phyloP scores from a whole-genome alignment of 305 asterid genomes.

The Fraxinus sp. region DNA sequence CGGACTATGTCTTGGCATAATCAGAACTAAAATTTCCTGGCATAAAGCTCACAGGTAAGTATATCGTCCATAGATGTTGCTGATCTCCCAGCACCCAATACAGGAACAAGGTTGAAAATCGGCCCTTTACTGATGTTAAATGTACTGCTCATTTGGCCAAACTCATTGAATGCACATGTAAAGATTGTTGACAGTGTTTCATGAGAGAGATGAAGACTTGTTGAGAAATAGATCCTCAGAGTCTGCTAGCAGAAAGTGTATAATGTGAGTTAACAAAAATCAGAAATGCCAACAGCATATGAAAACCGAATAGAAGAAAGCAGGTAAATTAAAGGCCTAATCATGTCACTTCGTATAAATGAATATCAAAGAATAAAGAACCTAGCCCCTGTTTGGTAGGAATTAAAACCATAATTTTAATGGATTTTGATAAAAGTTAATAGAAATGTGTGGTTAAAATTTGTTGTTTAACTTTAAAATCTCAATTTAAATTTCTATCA shows the following conservation, averaged over 20 bases:
- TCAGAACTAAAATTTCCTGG: constrained; percentile 46
- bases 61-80: constrained; percentile 56
- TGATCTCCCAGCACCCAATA: constrained; percentile 65
- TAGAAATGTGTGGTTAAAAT: too few relatives aligned
- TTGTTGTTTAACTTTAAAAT: too few relatives aligned
- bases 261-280: constrained; percentile 12
- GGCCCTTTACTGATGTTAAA: constrained; percentile 32
- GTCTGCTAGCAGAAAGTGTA: constrained; percentile 41
- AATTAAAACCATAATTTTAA: too few relatives aligned
- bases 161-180: constrained; percentile 48
- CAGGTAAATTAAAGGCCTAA: background rate
- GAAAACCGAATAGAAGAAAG: background rate
- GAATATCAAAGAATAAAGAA: background rate
- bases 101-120: constrained; percentile 70
- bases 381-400: too few relatives aligned
- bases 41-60: constrained; percentile 75
- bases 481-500: too few relatives aligned
- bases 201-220: constrained; percentile 43
- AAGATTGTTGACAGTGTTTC: constrained; percentile 48
- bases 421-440: too few relatives aligned
- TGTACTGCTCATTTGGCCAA: constrained; percentile 44
- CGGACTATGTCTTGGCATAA: background rate
- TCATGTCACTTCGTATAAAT: background rate
- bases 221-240: constrained; percentile 62
- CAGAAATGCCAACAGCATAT: background rate